Evolutionary conservation across 345 rosid species (phyloP).

Genomic region (thale cress (Arabidopsis thaliana)): TAIR10.1 NC_003074.8:6482501-6483000

Average conservation of each 20-base stretch:
- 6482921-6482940: slow-evolving; percentile 41
- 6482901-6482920: slow-evolving; percentile 31
- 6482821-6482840: slow-evolving; percentile 25
- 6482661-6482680: neutral
- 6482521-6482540: slow-evolving; percentile 47
- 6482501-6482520: slow-evolving; percentile 47
- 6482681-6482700: neutral
- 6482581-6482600: slow-evolving; percentile 47
- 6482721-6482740: neutral
- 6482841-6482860: slow-evolving; percentile 3
- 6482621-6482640: slow-evolving; percentile 22
- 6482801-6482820: neutral
- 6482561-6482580: slow-evolving; percentile 41
- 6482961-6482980: slow-evolving; percentile 50
- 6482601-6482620: slow-evolving; percentile 46
- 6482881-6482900: slow-evolving; percentile 16
- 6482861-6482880: slow-evolving; percentile 3
- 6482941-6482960: slow-evolving; percentile 55
- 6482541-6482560: slow-evolving; percentile 47
- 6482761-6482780: neutral
- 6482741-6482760: neutral
- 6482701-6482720: neutral
- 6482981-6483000: slow-evolving; percentile 48
- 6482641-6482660: slow-evolving; percentile 30
- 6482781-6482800: neutral